Conservation (phyloP, 768 basidiomycete species). For the Macrocybe gigantea region DNA sequence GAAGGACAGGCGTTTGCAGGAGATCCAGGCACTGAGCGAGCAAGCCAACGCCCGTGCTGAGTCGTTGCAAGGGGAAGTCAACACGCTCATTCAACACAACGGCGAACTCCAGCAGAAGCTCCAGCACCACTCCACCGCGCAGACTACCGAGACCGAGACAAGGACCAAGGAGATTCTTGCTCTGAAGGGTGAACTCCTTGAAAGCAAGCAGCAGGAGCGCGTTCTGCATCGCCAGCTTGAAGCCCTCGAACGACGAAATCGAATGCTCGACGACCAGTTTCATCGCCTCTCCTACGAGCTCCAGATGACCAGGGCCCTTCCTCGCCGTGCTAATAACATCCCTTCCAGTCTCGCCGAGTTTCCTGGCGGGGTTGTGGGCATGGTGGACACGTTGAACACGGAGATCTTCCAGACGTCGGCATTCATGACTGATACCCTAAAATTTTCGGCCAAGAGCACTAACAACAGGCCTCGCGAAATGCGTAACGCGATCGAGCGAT, state of each 20-base stretch:
- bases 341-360: neutral
- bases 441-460: slow-evolving; percentile 18
- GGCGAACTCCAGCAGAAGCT: slow-evolving; percentile 4
- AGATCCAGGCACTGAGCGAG: neutral
- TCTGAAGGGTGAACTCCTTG: slow-evolving; percentile 3
- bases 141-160: neutral
- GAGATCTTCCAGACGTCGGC: slow-evolving; percentile 36
- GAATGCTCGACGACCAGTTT: slow-evolving; percentile 21
- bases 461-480: slow-evolving; percentile 16
- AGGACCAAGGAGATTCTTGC: slow-evolving; percentile 5
- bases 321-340: slow-evolving; percentile 1
- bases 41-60: neutral
- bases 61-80: neutral
- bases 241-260: slow-evolving; percentile 22
- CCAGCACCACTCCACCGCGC: slow-evolving; percentile 5
- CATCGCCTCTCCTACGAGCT: neutral
- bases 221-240: neutral
- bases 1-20: neutral
- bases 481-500: slow-evolving; percentile 1
- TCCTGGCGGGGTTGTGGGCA: slow-evolving; percentile 11
- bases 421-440: slow-evolving; percentile 31
- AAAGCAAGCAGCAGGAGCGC: neutral
- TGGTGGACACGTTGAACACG: slow-evolving; percentile 28
- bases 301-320: neutral
- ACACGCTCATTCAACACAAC: neutral